Conservation (phyloP, 139 green algal genomes). For the Astrephomene gubernaculifera region DNA sequence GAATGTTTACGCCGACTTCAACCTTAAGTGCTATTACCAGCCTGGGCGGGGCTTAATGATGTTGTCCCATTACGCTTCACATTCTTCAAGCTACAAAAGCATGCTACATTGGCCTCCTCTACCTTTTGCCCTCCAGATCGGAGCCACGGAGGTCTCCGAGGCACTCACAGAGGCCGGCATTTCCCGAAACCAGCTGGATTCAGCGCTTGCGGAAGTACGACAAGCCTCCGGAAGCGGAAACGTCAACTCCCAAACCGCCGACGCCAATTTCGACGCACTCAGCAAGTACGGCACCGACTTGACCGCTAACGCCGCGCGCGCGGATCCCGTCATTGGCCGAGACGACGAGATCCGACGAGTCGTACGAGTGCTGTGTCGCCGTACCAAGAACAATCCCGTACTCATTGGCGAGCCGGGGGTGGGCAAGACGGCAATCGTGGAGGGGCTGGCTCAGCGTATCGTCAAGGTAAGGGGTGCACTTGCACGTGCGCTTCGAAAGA, state of each 20-base stretch:
- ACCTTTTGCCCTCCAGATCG: too few relatives aligned
- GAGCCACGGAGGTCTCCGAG: constrained; percentile 25
- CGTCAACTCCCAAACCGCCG: constrained; percentile 65
- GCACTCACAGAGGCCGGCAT: constrained; percentile 64
- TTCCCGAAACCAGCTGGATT: constrained; percentile 67
- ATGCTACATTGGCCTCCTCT: too few relatives aligned
- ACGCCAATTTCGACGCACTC: constrained; percentile 91
- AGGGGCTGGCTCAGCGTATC: constrained; percentile 65
- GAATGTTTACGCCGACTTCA: too few relatives aligned
- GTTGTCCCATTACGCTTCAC: too few relatives aligned
- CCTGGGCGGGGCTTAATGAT: too few relatives aligned
- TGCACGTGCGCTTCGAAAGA: too few relatives aligned
- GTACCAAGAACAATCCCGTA: constrained; percentile 99
- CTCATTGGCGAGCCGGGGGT: constrained; percentile 91
- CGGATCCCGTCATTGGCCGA: constrained; percentile 94
- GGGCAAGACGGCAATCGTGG: constrained; percentile 84
- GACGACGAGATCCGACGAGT: constrained; percentile 86
- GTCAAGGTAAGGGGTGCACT: constrained; percentile 4
- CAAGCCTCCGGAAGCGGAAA: constrained; percentile 31
- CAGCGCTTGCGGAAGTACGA: constrained; percentile 77
- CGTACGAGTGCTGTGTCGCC: constrained; percentile 88
- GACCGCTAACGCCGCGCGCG: constrained; percentile 85
- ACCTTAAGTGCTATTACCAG: too few relatives aligned
- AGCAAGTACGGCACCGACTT: constrained; percentile 93
- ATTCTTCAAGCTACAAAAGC: too few relatives aligned